Evolutionary conservation across 768 basidiomycete species (phyloP), one percentile per base, ranked within the genome.

Genomic region (Pleurotus salmoneostramineus): DNA sequence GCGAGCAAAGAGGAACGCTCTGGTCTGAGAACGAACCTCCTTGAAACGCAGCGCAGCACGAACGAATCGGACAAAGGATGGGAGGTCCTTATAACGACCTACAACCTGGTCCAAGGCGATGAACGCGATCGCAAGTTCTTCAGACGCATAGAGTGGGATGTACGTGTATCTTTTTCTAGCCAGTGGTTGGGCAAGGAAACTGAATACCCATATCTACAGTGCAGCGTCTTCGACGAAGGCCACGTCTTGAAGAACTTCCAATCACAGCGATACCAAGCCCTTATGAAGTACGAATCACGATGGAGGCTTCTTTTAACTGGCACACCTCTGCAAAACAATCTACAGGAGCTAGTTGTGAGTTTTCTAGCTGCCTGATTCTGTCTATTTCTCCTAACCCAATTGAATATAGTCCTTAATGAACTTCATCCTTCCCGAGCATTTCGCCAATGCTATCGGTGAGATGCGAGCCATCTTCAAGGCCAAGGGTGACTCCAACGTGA

Each of bases 171-270:
- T 62, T 45, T 48, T 44, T 44, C 44, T 51, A 33, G 43, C 7
- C 32, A 12, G 17, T 6, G 34, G 32, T 37, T 10, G 6, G 32
- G 17, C 43, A n/a, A 5, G 42, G 6, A 50, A 43, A 14, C 32
- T n/a, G 31, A n/a, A 58, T 63, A 58, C 62, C 54, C 21, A 31
- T 15, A 49, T 43, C 48, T 40, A 15, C 63, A 98, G 96, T 89
- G 86, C 34, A 94, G 92, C 64, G 86, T 98, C 49, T 98, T 91
- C 65, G 97, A 99, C 66, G 97, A 99, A 71, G 97, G 97, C 1
- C 97, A 99, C 68, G 86, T 95, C 52, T 77, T 99, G 61, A 99
- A 99, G 77, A 99, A 98, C 68, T 95, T 92, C 71, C 90, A 95
- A 63, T 96, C 94, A n/a, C 93, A 97, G 65, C 89, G 95, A 17